These are phyloP conservation scores for Lichina pygmaea DNA, from an alignment of 495 filamentous ascomycete species.

Conservation along the genomic window DNA sequence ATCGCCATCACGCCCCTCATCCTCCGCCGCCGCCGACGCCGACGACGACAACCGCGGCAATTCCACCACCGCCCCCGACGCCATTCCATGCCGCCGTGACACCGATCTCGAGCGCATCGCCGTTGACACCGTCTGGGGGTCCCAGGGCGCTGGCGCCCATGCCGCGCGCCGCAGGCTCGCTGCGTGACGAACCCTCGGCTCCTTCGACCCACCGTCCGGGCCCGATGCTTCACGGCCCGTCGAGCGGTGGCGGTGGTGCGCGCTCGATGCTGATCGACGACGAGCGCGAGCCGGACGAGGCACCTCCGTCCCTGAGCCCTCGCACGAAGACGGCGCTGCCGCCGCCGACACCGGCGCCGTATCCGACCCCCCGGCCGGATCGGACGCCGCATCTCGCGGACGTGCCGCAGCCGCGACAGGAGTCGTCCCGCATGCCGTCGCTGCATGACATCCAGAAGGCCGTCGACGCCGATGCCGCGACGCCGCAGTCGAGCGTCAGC, in stretches of 20 bases:
- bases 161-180: no score
- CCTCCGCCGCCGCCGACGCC: not conserved
- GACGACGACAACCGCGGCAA: no score
- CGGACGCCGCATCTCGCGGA: not conserved
- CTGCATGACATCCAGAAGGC: not conserved
- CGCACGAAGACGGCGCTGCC: not conserved
- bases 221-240: not conserved
- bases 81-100: no score
- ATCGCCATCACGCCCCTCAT: slow-evolving; percentile 5
- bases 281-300: not conserved
- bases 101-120: no score
- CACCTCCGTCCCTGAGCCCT: no score
- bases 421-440: not conserved
- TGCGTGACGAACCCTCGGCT: no score
- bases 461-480: not conserved
- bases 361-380: not conserved
- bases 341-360: not conserved
- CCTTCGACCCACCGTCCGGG: not conserved
- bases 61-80: no score
- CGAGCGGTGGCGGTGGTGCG: not conserved
- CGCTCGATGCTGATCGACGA: not conserved
- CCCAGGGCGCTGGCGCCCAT: no score
- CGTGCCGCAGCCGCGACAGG: not conserved
- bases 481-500: not conserved
- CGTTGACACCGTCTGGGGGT: no score